Evolutionary conservation across 2,329 filamentous ascomycete genomes (phyloP).

Genomic region (Cryphonectria radicalis): DNA sequence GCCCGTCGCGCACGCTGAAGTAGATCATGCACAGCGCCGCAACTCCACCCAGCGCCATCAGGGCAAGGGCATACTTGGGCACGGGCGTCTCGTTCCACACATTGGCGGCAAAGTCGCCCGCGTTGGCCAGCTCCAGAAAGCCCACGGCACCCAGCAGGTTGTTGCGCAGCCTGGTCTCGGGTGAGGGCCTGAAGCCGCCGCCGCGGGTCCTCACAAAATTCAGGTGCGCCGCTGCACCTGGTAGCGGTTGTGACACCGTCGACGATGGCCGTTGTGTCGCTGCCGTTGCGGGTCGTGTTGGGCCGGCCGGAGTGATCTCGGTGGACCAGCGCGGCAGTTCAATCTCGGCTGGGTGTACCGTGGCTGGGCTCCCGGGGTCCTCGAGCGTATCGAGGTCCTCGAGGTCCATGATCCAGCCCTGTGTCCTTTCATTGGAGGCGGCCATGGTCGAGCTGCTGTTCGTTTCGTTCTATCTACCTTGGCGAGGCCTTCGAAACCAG

Average conservation of each 20-base stretch:
- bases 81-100: constrained; percentile 59
- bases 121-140: constrained; percentile 59
- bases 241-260: constrained; percentile 21
- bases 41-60: constrained; percentile 58
- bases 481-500: not conserved
- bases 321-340: constrained; percentile 14
- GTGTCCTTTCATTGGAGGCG: constrained; percentile 18
- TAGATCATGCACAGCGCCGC: constrained; percentile 49
- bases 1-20: constrained; percentile 51
- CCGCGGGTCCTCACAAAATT: constrained; percentile 17
- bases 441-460: constrained; percentile 1
- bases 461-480: not conserved
- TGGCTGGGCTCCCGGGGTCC: constrained; percentile 19
- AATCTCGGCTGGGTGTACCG: constrained; percentile 17
- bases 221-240: constrained; percentile 26
- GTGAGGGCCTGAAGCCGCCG: constrained; percentile 18
- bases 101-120: constrained; percentile 61
- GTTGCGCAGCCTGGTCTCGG: constrained; percentile 31
- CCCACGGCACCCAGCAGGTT: constrained; percentile 43
- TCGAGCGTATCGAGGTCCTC: constrained; percentile 21
- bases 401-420: constrained; percentile 28
- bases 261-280: constrained; percentile 17
- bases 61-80: constrained; percentile 50
- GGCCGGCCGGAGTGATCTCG: constrained; percentile 21
- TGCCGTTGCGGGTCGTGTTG: not conserved